Conservation (phyloP, 306 rosid genomes). For the Crotalaria pallida region DNA sequence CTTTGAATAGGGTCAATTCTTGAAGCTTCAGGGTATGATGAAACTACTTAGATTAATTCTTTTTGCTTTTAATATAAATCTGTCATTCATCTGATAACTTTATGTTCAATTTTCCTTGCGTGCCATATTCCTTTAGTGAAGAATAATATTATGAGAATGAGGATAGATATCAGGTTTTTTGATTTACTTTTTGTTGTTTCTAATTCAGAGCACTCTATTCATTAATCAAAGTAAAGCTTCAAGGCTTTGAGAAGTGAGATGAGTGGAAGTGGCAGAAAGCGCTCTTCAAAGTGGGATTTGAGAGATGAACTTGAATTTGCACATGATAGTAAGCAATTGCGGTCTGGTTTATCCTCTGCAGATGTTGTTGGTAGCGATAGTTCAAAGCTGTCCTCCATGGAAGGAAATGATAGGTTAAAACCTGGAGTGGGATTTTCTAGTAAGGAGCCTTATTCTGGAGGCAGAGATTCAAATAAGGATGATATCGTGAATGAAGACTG, state of each 20-base stretch:
- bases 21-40: constrained; percentile 1
- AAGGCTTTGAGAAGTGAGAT: constrained; percentile 36
- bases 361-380: constrained; percentile 54
- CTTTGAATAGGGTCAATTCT: neutral
- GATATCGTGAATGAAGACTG: constrained; percentile 42
- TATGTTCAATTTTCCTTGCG: constrained; percentile 9
- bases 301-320: constrained; percentile 55
- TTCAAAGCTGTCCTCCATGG: constrained; percentile 54
- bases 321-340: constrained; percentile 44
- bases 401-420: constrained; percentile 48
- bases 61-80: neutral
- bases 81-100: neutral
- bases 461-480: constrained; percentile 57
- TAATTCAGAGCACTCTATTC: constrained; percentile 36
- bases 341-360: constrained; percentile 52
- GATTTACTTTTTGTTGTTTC: constrained; percentile 8
- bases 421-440: constrained; percentile 39
- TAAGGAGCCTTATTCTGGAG: constrained; percentile 56
- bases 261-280: constrained; percentile 78
- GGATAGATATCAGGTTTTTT: constrained; percentile 7
- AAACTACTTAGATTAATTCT: neutral
- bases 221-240: constrained; percentile 25
- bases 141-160: neutral
- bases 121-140: constrained; percentile 6
- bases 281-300: constrained; percentile 74